Evolutionary conservation across 2,329 filamentous ascomycete species (phyloP).

Genomic region (Domatiomyces globalis): DNA sequence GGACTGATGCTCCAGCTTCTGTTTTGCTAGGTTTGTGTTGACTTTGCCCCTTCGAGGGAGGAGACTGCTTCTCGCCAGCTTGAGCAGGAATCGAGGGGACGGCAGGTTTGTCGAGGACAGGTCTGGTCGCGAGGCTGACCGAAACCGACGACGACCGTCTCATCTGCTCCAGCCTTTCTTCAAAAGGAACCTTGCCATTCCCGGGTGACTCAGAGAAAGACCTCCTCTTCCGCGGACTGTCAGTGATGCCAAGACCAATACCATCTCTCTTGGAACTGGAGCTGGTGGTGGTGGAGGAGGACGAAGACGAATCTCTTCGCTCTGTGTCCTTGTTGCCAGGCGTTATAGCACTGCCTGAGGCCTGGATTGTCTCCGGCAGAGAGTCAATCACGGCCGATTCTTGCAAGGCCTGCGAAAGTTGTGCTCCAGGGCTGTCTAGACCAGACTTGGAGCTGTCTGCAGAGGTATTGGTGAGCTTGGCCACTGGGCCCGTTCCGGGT

Average conservation of each 20-base stretch:
- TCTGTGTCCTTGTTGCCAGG: slow-evolving; percentile 1
- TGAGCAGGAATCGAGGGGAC: background rate
- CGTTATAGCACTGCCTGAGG: background rate
- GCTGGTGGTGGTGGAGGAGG: background rate
- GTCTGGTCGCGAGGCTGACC: background rate
- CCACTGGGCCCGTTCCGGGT: background rate
- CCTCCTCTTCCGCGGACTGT: background rate
- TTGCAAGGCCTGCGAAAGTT: slow-evolving; percentile 12
- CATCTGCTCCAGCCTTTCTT: background rate
- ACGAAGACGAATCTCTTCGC: background rate
- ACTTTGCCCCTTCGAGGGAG: background rate
- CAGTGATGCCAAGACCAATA: background rate
- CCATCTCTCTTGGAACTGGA: background rate
- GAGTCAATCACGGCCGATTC: slow-evolving; percentile 4
- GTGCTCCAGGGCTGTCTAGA: slow-evolving; percentile 14
- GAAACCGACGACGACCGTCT: background rate
- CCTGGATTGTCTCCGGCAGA: slow-evolving; percentile 1
- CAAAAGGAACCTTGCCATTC: slow-evolving; percentile 1
- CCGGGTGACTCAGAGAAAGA: background rate
- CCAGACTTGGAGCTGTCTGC: slow-evolving; percentile 1
- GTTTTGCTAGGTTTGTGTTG: background rate
- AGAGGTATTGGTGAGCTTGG: background rate
- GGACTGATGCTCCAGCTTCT: background rate
- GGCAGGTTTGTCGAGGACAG: background rate
- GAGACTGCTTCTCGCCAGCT: too few species aligned